phyloP scores from a whole-genome alignment of 2,329 filamentous ascomycete genomes.

The Verticillium nonalfalfae region DNA sequence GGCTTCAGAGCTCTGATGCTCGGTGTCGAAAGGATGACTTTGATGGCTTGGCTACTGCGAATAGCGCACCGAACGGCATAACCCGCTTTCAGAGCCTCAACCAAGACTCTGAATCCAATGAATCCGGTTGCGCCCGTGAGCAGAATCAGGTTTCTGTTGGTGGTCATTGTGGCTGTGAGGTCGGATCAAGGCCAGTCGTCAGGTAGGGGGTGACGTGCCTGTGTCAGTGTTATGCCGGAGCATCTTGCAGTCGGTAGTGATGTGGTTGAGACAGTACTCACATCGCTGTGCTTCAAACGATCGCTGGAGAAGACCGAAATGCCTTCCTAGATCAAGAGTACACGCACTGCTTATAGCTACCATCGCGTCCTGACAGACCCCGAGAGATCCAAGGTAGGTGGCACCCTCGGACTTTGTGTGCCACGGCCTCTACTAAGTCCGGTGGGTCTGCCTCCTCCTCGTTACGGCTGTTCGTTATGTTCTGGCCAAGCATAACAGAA shows the following conservation, averaged over 20 bases:
- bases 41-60: slow-evolving; percentile 13
- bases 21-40: slow-evolving; percentile 1
- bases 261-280: background rate
- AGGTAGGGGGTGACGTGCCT: background rate
- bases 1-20: slow-evolving; percentile 9
- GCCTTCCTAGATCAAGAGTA: background rate
- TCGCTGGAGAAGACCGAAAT: background rate
- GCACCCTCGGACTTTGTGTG: background rate
- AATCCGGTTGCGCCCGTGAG: slow-evolving; percentile 23
- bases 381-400: background rate
- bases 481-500: background rate
- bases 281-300: background rate
- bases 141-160: slow-evolving; percentile 7
- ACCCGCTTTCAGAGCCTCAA: slow-evolving; percentile 16
- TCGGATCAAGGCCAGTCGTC: background rate
- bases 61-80: slow-evolving; percentile 21
- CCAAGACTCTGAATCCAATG: slow-evolving; percentile 20
- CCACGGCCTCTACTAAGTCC: background rate
- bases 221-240: background rate
- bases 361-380: background rate
- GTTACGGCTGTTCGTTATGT: no score
- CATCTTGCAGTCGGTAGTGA: background rate
- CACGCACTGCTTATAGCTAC: background rate
- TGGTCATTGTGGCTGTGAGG: background rate
- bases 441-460: background rate